Evolutionary conservation across 169 alveolate species (phyloP).

Genomic region (Babesia gibsoni): DNA sequence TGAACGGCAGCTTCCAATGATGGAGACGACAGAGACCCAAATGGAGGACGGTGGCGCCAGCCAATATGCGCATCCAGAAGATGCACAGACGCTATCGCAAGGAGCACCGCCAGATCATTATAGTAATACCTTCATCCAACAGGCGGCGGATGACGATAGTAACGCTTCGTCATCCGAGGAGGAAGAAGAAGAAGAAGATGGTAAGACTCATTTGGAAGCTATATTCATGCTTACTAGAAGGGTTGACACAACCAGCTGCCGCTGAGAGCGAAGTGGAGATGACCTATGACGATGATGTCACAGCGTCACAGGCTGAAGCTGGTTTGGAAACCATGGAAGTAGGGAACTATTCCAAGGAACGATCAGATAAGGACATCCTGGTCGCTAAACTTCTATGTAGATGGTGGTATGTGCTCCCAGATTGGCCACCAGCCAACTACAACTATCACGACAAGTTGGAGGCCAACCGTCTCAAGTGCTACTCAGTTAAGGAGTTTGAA

Average conservation of each 20-base stretch:
- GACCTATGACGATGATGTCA: background rate
- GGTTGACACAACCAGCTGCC: slow-evolving; percentile 8
- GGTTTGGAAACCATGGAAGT: slow-evolving; percentile 45
- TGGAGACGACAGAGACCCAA: no score
- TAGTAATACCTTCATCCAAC: background rate
- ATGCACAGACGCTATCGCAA: background rate
- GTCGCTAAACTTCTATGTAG: slow-evolving; percentile 67
- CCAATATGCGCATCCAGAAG: no score
- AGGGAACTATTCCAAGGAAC: slow-evolving; percentile 37
- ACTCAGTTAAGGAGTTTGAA: slow-evolving; percentile 83
- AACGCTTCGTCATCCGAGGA: background rate
- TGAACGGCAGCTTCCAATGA: no score
- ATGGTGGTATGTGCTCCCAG: slow-evolving; percentile 92
- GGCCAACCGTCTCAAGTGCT: slow-evolving; percentile 78
- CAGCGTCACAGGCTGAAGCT: slow-evolving; percentile 2
- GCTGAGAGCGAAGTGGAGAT: slow-evolving; percentile 22
- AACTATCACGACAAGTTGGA: slow-evolving; percentile 73
- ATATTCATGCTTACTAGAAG: background rate
- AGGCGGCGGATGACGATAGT: background rate
- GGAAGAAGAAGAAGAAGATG: background rate
- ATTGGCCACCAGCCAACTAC: slow-evolving; percentile 90
- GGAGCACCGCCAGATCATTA: background rate
- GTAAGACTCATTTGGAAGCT: no score
- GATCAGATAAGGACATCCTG: slow-evolving; percentile 40
- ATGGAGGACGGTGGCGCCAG: no score